Percentiles rank a stretch among this genome's conserved stretches.
phyloP scores from a whole-genome alignment of 768 basidiomycete genomes.

The Roridomyces roridus region DNA sequence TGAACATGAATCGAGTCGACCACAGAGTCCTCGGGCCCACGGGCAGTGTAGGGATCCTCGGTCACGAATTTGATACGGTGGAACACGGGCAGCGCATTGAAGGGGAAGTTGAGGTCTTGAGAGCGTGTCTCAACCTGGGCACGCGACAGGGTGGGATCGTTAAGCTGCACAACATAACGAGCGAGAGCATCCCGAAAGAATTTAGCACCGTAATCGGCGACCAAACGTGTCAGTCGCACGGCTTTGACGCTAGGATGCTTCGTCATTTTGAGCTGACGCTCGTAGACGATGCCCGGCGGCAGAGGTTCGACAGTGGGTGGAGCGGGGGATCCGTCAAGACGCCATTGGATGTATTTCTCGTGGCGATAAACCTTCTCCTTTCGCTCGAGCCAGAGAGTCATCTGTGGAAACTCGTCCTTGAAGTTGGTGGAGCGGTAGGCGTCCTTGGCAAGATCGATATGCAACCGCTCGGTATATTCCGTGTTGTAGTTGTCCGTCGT shows the following conservation, averaged over 20 bases:
- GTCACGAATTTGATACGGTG: constrained; percentile 4
- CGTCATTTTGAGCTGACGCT: not conserved
- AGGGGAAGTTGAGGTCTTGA: not conserved
- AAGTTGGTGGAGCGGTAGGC: not conserved
- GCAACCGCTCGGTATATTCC: constrained; percentile 1
- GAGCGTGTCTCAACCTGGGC: not conserved
- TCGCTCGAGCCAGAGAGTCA: constrained; percentile 37
- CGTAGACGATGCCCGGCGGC: not conserved
- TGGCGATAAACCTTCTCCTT: constrained; percentile 29
- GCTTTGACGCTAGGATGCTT: constrained; percentile 6
- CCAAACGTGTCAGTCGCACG: constrained; percentile 8
- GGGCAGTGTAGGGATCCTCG: not conserved
- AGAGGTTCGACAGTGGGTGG: not conserved
- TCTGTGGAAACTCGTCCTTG: constrained; percentile 25
- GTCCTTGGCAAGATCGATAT: not conserved
- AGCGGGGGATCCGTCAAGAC: not conserved
- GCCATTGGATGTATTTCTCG: constrained; percentile 4
- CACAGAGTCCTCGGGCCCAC: not conserved
- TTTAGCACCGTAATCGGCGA: not conserved
- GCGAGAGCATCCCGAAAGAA: not conserved
- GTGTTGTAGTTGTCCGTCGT: constrained; percentile 8
- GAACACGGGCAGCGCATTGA: constrained; percentile 8
- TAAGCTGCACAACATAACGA: not conserved
- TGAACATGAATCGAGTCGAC: constrained; percentile 23
- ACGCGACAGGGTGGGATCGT: not conserved